Evolutionary conservation across 2,329 filamentous ascomycete genomes (phyloP).

Genomic region (Madurella mycetomatis): DNA sequence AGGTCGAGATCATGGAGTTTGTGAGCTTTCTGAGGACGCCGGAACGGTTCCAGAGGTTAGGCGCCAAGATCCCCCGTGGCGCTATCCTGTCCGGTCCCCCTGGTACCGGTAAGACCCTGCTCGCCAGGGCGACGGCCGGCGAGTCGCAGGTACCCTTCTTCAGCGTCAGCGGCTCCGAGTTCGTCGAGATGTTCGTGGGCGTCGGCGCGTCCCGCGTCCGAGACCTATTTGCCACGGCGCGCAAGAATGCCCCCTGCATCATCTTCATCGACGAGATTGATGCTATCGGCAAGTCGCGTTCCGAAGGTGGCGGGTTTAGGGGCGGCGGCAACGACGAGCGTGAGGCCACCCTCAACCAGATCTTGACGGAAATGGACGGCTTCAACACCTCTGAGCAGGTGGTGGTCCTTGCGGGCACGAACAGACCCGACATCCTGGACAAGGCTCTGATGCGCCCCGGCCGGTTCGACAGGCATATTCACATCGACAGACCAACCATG

Average conservation of each 20-base stretch:
- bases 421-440: conserved; percentile 89
- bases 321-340: conserved; percentile 96
- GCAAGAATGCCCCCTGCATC: conserved; percentile 96
- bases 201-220: conserved; percentile 93
- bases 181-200: conserved; percentile 99
- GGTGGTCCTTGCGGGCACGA: conserved; percentile 93
- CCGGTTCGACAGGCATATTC: conserved; percentile 94
- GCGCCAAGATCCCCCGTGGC: conserved; percentile 95
- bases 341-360: conserved; percentile 95
- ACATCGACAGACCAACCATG: conserved; percentile 94
- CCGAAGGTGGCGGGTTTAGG: conserved; percentile 72
- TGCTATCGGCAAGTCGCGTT: conserved; percentile 86
- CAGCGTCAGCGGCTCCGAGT: conserved; percentile 96
- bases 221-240: conserved; percentile 88
- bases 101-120: conserved; percentile 94
- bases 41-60: conserved; percentile 84
- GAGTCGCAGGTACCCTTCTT: conserved; percentile 97
- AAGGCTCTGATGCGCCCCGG: conserved; percentile 95
- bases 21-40: conserved; percentile 95
- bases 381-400: conserved; percentile 97
- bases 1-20: conserved; percentile 98
- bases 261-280: conserved; percentile 99
- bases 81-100: conserved; percentile 96
- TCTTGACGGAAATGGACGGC: conserved; percentile 97
- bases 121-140: conserved; percentile 95